Percentiles rank a stretch among this genome's conserved stretches.
Evolutionary conservation across 129 eudicot species (phyloP).

Genomic region (Flaveria ramosissima): DNA sequence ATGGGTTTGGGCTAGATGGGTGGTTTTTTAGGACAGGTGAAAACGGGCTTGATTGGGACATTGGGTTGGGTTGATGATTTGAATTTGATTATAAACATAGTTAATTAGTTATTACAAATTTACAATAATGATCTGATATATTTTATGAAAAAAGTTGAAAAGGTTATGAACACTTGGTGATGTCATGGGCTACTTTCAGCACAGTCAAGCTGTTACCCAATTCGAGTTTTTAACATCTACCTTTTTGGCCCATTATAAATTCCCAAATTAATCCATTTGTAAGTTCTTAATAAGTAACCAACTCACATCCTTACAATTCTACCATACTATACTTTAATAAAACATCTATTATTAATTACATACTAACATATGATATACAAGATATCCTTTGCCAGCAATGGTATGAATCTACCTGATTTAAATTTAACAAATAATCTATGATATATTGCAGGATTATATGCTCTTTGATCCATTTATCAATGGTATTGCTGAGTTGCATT

Average conservation of each 20-base stretch:
- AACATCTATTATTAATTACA: background rate
- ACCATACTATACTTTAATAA: background rate
- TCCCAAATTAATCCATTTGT: too few species aligned
- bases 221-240: too few species aligned
- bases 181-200: too few species aligned
- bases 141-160: too few species aligned
- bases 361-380: background rate
- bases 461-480: constrained; percentile 63
- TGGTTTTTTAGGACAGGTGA: background rate
- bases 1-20: background rate
- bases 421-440: background rate
- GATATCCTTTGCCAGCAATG: background rate
- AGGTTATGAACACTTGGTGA: too few species aligned
- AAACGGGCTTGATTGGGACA: too few species aligned
- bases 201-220: too few species aligned
- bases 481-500: constrained; percentile 69
- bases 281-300: background rate
- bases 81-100: background rate
- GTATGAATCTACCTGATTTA: background rate
- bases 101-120: too few species aligned
- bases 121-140: too few species aligned
- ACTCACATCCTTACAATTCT: background rate
- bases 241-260: too few species aligned
- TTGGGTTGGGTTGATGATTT: background rate
- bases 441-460: constrained; percentile 70